Conservation (phyloP, 306 rosid genomes). For the Senna siamea region DNA sequence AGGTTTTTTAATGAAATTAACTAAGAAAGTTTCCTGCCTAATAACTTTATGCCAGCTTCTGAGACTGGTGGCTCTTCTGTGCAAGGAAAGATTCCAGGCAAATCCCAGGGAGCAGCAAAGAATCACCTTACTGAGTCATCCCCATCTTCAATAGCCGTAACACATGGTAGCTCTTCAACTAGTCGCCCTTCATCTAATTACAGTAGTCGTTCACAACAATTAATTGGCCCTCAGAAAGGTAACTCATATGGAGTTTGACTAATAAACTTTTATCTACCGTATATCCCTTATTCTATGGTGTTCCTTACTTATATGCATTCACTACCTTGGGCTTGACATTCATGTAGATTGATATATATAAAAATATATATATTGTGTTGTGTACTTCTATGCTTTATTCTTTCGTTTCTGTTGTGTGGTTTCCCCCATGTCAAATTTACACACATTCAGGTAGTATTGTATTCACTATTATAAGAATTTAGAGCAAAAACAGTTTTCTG, state of each 20-base stretch:
- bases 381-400: conserved; percentile 1
- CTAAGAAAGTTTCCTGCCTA: background rate
- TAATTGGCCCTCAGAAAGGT: conserved; percentile 80
- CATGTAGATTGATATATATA: conserved; percentile 16
- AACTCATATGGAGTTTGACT: conserved; percentile 17
- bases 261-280: conserved; percentile 22
- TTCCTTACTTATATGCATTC: conserved; percentile 4
- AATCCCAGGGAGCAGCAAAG: conserved; percentile 65
- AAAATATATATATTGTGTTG: too few relatives aligned
- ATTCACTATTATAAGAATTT: background rate
- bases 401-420: background rate
- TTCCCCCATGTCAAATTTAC: background rate
- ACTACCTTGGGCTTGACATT: background rate
- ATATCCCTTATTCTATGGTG: background rate
- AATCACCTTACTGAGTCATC: conserved; percentile 55
- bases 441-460: background rate
- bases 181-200: conserved; percentile 78
- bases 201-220: conserved; percentile 68
- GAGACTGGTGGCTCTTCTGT: conserved; percentile 59
- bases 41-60: conserved; percentile 53
- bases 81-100: conserved; percentile 59
- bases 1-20: conserved; percentile 38
- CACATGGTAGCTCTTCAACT: conserved; percentile 58
- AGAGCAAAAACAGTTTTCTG: background rate
- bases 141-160: conserved; percentile 52